phyloP scores from a whole-genome alignment of 2,329 filamentous ascomycete species.

The Fusarium stilboides region DNA sequence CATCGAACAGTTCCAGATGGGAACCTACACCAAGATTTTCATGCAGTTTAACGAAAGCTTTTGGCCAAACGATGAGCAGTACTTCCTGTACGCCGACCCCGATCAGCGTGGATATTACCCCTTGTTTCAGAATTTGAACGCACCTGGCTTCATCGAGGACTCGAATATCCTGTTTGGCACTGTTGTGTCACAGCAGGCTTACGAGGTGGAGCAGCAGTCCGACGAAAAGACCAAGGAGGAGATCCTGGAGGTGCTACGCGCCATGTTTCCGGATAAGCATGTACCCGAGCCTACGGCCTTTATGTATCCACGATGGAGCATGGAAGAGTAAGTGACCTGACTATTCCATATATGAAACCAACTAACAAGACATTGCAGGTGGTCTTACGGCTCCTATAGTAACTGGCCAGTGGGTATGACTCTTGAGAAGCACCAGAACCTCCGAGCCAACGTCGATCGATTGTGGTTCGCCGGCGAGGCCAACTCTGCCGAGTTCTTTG shows the following conservation, averaged over 20 bases:
- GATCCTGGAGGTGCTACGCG: conserved; percentile 68
- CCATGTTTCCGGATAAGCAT: conserved; percentile 71
- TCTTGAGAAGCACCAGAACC: conserved; percentile 76
- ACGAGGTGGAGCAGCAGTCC: conserved; percentile 70
- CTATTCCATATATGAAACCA: conserved; percentile 35
- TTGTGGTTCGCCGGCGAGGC: conserved; percentile 74
- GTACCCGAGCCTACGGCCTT: conserved; percentile 74
- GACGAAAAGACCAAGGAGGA: conserved; percentile 71
- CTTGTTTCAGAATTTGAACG: conserved; percentile 74
- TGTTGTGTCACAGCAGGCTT: conserved; percentile 45
- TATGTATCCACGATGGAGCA: conserved; percentile 64
- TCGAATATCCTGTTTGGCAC: conserved; percentile 78
- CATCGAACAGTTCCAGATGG: conserved; percentile 76
- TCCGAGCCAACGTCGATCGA: conserved; percentile 77
- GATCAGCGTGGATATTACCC: conserved; percentile 63
- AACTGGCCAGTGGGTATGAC: conserved; percentile 77
- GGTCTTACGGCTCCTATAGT: conserved; percentile 74
- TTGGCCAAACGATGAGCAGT: conserved; percentile 66
- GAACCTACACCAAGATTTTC: conserved; percentile 81
- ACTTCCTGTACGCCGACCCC: conserved; percentile 62
- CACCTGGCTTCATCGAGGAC: conserved; percentile 69
- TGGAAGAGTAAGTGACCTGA: conserved; percentile 55
- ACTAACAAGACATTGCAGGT: conserved; percentile 51
- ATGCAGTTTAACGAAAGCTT: conserved; percentile 77
- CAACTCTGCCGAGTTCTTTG: conserved; percentile 74